Conservation (phyloP, 495 filamentous ascomycete genomes). For the Neurospora sp. region DNA sequence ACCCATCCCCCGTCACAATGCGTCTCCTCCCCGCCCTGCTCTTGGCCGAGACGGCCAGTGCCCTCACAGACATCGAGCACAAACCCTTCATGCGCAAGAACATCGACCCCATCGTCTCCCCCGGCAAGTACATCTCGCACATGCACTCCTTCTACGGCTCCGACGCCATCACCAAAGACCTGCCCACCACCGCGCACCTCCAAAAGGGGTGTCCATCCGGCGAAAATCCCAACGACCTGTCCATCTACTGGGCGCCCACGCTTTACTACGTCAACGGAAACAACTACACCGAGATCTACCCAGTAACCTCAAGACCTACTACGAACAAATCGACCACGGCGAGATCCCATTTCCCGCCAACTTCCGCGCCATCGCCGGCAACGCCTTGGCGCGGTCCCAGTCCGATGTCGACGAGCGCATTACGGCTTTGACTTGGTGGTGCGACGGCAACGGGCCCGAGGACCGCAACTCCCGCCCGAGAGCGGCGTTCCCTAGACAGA, state of each 20-base stretch:
- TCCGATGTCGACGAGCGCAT: constrained; percentile 24
- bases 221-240: constrained; percentile 28
- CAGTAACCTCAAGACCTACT: constrained; percentile 29
- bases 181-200: constrained; percentile 24
- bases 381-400: constrained; percentile 22
- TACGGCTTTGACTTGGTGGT: constrained; percentile 28
- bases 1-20: neutral
- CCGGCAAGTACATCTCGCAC: constrained; percentile 25
- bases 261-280: constrained; percentile 28
- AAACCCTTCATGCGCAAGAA: constrained; percentile 29
- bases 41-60: constrained; percentile 10
- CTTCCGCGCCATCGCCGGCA: constrained; percentile 25
- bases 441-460: constrained; percentile 26
- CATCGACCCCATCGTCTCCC: constrained; percentile 26
- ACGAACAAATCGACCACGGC: constrained; percentile 73
- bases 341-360: constrained; percentile 66
- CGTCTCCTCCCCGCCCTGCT: neutral
- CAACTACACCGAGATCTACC: constrained; percentile 31
- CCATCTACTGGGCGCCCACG: constrained; percentile 26
- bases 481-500: constrained; percentile 22
- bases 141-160: constrained; percentile 31
- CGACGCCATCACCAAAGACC: constrained; percentile 21
- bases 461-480: constrained; percentile 21
- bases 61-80: constrained; percentile 25
- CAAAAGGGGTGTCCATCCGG: constrained; percentile 27